These are phyloP conservation scores for Yamadazyma atmosphaerica DNA, from an alignment of 1,139 yeast species.

Conservation along the genomic window DNA sequence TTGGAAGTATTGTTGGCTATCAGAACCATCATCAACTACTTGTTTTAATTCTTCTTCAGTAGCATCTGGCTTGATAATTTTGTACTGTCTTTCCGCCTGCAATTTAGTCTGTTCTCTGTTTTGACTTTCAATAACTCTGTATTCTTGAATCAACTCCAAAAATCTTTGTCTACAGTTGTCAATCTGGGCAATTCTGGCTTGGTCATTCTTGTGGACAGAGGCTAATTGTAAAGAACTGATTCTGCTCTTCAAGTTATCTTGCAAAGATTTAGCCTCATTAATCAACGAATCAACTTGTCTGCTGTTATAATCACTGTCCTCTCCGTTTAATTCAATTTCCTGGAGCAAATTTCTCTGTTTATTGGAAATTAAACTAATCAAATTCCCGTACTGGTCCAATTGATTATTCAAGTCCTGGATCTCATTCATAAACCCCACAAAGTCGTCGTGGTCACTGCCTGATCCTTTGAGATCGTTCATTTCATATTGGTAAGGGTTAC, in stretches of 20 bases:
- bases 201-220: conserved; percentile 67
- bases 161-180: conserved; percentile 86
- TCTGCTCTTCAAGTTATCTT: conserved; percentile 69
- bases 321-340: conserved; percentile 74
- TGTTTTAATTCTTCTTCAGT: conserved; percentile 78
- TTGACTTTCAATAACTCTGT: conserved; percentile 82
- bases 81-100: conserved; percentile 92
- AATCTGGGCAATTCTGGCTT: conserved; percentile 85
- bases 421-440: conserved; percentile 78
- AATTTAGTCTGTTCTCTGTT: conserved; percentile 82
- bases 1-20: conserved; percentile 88
- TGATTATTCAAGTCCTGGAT: conserved; percentile 80
- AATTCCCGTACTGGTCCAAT: conserved; percentile 74
- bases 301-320: conserved; percentile 69
- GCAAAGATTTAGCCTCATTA: conserved; percentile 77
- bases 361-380: conserved; percentile 75
- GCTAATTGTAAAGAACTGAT: conserved; percentile 71
- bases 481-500: conserved; percentile 36
- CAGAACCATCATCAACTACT: conserved; percentile 75
- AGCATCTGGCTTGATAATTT: conserved; percentile 91
- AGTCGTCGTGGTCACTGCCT: conserved; percentile 49
- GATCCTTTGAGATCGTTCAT: conserved; percentile 30
- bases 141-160: conserved; percentile 81
- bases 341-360: conserved; percentile 82
- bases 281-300: conserved; percentile 76